phyloP scores from a whole-genome alignment of 2,329 filamentous ascomycete genomes.

The Paecilomyces dactylethromorphus region DNA sequence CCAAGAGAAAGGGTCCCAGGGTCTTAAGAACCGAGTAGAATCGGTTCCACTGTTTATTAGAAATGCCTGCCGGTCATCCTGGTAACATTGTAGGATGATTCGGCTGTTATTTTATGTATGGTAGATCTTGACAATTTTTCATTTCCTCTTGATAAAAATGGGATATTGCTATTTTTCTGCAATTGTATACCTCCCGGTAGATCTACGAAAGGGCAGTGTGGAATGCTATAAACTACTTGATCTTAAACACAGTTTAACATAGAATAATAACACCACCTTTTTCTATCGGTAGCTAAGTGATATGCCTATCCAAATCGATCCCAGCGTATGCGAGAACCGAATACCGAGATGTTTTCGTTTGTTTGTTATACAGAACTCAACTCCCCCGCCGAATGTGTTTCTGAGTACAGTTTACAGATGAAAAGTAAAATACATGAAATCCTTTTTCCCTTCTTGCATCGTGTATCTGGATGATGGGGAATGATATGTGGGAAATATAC shows the following conservation, averaged over 20 bases:
- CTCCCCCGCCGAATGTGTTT: background rate
- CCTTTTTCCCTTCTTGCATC: background rate
- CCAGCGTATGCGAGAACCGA: background rate
- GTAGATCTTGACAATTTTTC: background rate
- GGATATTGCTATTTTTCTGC: background rate
- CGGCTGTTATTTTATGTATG: background rate
- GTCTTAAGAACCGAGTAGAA: conserved; percentile 38
- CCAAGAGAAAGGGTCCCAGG: conserved; percentile 37
- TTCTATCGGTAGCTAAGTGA: background rate
- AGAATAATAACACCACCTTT: background rate
- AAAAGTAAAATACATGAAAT: background rate
- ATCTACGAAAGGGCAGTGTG: too few species aligned
- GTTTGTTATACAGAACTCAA: background rate
- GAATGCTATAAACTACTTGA: too few species aligned
- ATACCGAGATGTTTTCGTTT: background rate
- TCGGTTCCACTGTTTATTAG: conserved; percentile 3
- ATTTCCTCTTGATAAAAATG: background rate
- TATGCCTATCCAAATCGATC: background rate
- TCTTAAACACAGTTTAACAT: too few species aligned
- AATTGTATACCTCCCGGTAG: too few species aligned
- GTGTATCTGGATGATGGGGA: background rate
- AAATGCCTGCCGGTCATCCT: background rate
- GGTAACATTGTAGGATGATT: background rate
- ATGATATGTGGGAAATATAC: background rate
- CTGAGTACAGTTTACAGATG: background rate